Evolutionary conservation across 192 early-diverging fungal genomes (phyloP), one percentile per base, ranked within the genome.

Genomic region (Coemansia sp.): DNA sequence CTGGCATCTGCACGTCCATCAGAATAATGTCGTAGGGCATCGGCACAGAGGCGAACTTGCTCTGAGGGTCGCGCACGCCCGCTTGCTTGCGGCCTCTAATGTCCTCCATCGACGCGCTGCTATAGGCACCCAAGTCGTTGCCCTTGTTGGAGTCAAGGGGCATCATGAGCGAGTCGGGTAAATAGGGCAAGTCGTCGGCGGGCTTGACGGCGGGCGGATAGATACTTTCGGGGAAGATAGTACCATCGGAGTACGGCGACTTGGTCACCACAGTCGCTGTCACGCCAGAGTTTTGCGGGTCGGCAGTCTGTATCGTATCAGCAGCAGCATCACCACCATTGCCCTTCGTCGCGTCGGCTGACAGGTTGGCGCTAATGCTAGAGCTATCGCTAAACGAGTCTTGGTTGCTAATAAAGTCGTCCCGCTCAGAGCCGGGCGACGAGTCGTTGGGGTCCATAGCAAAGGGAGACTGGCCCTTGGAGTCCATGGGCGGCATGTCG

Each of bases 1-100:
- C 85, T 0, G 93, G 93, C 93, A 94, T 92, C 81, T 92, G 91
- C 20, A 93, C 89, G 65, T 94, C 93, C 93, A 94, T 94, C 48
- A 94, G 69, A 43, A 94, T 90, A 69, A 88, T 72, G 41, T 84
- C 79, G 66, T 75, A 86, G 10, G 79, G 79, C 79, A 73, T 82
- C 45, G 79, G 79, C 45, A 80, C 69, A 45, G 69, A 69, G 34
- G 67, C 67, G 33, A 37, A 84, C 64, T 76, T 76, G 70, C 58
- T 88, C 16, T 64, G 86, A 76, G 80, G 88, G 86, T 68, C 80
- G 79, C 65, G 86, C 70, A 64, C 66, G 18, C 77, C 77, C 0
- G 77, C 66, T 3, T 73, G 77, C 63, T 80, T 80, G 42, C 72
- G 72, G 18, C 25, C 50, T 9, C 55, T 55, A 23, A 72, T 38